phyloP scores from a whole-genome alignment of 768 basidiomycete genomes.

The Saitozyma podzolica region DNA sequence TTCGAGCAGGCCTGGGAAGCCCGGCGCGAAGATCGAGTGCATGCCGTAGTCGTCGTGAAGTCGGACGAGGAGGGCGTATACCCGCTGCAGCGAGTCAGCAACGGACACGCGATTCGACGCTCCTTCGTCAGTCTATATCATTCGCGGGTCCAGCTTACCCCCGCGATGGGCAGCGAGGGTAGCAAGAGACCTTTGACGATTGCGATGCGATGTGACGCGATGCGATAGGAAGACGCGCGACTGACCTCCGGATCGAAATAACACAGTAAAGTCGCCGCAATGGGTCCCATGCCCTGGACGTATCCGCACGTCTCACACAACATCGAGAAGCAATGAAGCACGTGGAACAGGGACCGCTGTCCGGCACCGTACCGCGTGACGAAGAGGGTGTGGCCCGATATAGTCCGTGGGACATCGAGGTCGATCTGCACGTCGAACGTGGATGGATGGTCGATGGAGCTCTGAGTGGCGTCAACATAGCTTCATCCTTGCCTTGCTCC shows the following conservation, averaged over 20 bases:
- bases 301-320: constrained; percentile 86
- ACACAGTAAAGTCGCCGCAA: constrained; percentile 89
- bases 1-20: constrained; percentile 93
- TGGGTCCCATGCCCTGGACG: constrained; percentile 98
- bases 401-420: constrained; percentile 93
- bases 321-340: constrained; percentile 86
- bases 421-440: constrained; percentile 95
- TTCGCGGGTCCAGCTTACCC: background rate
- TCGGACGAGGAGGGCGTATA: constrained; percentile 79
- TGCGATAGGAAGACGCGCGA: background rate
- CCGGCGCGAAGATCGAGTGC: constrained; percentile 85
- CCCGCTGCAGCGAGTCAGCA: constrained; percentile 55
- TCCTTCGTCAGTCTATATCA: constrained; percentile 1
- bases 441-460: constrained; percentile 74
- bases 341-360: constrained; percentile 92
- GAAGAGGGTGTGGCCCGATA: constrained; percentile 91
- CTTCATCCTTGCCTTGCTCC: background rate
- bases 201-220: no score
- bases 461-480: constrained; percentile 41
- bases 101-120: no score
- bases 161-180: background rate
- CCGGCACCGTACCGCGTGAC: constrained; percentile 93
- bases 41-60: constrained; percentile 84
- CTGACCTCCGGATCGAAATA: constrained; percentile 81
- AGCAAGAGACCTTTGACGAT: no score